Evolutionary conservation across 805 yeast genomes (phyloP), one percentile per base, ranked within the genome.

Genomic region (Wickerhamomyces canadensis): DNA sequence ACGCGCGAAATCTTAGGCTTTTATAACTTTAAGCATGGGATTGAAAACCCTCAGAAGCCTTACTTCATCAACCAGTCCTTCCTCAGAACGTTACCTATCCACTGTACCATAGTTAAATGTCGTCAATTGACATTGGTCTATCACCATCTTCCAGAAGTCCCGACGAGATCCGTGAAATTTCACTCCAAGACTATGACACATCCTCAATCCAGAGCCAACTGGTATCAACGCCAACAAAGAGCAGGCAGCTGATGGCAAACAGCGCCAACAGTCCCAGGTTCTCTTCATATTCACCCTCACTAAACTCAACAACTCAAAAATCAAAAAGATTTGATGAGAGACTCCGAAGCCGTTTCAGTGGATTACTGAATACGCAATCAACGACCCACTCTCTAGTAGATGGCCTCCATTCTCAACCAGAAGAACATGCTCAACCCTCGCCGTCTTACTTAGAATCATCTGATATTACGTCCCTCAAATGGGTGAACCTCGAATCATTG

Each of bases 401-500:
- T 17, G 30, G 39, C n/a, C 23, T 27, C 10, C 26, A 36, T 16
- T 24, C 17, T n/a, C 35, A 31, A 15, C 6, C 27, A n/a, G n/a
- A n/a, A n/a, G n/a, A n/a, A n/a, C n/a, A n/a, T n/a, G n/a, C n/a
- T n/a, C n/a, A n/a, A n/a, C n/a, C n/a, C n/a, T n/a, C n/a, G n/a
- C n/a, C n/a, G n/a, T n/a, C n/a, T n/a, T n/a, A n/a, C n/a, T n/a
- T n/a, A n/a, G n/a, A n/a, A n/a, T n/a, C n/a, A n/a, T n/a, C n/a
- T 17, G 14, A 16, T 9, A 12, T 26, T 6, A n/a, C 27, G n/a
- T 36, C 51, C 2, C 44, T 52, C 17, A 56, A 57, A 28, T 70
- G 74, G 72, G 52, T 59, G 3, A 58, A 61, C 38, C 66, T 79
- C 30, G 60, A 65, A 21, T 55, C 54, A 24, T 38, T 70, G 23